phyloP scores from a whole-genome alignment of 805 yeast species.

The Komagataella ulmi region DNA sequence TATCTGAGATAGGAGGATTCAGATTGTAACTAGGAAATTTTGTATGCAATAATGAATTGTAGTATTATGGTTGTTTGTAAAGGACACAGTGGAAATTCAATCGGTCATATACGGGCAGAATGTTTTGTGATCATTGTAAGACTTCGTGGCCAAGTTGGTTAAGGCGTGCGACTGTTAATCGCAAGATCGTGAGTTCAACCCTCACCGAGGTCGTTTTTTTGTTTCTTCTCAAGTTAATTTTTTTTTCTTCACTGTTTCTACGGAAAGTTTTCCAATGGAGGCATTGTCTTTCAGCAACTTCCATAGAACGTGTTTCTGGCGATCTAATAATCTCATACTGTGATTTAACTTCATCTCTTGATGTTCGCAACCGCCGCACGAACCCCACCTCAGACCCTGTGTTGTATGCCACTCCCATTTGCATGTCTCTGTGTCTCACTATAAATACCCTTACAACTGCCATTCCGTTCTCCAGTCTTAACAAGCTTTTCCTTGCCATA shows the following conservation, averaged over 20 bases:
- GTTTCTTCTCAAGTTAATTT: too few relatives aligned
- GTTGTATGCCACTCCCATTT: not conserved
- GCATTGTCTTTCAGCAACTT: not conserved
- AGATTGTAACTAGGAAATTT: not conserved
- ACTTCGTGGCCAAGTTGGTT: constrained; percentile 46
- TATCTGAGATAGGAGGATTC: not conserved
- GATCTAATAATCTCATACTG: not conserved
- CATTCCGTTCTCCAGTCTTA: not conserved
- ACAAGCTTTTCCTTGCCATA: not conserved
- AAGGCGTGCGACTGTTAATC: constrained; percentile 55
- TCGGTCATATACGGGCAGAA: not conserved
- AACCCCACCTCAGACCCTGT: not conserved
- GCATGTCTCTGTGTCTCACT: not conserved
- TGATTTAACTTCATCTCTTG: too few relatives aligned
- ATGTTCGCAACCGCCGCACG: not conserved
- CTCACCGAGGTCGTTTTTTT: constrained; percentile 38
- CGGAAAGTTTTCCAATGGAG: not conserved
- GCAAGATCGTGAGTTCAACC: constrained; percentile 52
- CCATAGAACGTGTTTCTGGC: not conserved
- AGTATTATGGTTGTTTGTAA: not conserved
- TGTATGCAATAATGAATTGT: too few relatives aligned
- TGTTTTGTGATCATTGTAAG: constrained; percentile 5
- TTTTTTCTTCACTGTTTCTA: too few relatives aligned
- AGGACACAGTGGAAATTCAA: not conserved
- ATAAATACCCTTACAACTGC: not conserved